Percentiles rank a stretch among this genome's conserved stretches.
These are phyloP conservation scores for Pterothamnion heteromorphum DNA, from an alignment of 31 red algal species.

Conservation along the genomic window DNA sequence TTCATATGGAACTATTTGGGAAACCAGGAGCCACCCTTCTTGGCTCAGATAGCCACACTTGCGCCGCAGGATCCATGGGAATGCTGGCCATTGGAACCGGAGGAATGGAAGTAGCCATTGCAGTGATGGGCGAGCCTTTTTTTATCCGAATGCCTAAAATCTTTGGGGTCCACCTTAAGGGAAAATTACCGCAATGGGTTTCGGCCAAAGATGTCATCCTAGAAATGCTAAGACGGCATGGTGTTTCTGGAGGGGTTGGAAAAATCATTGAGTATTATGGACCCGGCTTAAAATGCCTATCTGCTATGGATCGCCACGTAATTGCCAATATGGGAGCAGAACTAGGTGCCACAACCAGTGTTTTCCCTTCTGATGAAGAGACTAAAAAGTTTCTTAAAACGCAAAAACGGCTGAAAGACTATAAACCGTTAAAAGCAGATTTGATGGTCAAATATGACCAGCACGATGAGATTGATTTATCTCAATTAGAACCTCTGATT, in stretches of 20 bases:
- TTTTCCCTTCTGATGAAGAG: constrained; percentile 61
- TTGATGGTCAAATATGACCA: too few relatives aligned
- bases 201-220: constrained; percentile 71
- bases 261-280: constrained; percentile 77
- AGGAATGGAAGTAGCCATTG: constrained; percentile 72
- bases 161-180: constrained; percentile 66
- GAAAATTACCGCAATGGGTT: constrained; percentile 59
- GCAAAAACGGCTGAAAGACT: too few relatives aligned
- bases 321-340: constrained; percentile 85
- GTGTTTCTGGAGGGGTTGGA: constrained; percentile 69
- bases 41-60: constrained; percentile 72
- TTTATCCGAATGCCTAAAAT: constrained; percentile 67
- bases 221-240: constrained; percentile 61
- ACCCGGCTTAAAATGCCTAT: constrained; percentile 55
- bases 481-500: too few relatives aligned
- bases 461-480: too few relatives aligned
- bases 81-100: constrained; percentile 69
- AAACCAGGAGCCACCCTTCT: constrained; percentile 71
- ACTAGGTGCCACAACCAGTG: constrained; percentile 68
- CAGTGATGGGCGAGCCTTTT: constrained; percentile 69
- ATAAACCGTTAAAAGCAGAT: too few relatives aligned
- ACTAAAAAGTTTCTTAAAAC: constrained; percentile 64
- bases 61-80: constrained; percentile 64
- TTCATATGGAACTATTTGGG: constrained; percentile 70
- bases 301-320: constrained; percentile 62